These are phyloP conservation scores for Castanospermum australe DNA, from an alignment of 306 rosid genomes.

Conservation along the genomic window DNA sequence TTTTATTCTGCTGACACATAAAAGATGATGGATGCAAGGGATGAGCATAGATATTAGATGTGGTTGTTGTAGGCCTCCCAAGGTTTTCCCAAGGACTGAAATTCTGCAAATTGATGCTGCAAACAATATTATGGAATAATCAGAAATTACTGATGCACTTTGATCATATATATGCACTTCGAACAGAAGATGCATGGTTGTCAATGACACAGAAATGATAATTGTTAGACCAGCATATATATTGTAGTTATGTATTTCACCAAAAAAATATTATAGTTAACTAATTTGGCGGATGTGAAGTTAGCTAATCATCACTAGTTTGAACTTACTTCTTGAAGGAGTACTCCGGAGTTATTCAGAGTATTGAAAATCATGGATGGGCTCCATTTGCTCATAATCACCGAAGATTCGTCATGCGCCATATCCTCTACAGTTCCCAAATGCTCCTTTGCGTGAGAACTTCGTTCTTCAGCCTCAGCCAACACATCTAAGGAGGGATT, in stretches of 20 bases:
- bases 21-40: constrained; percentile 35
- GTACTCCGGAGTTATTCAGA: constrained; percentile 32
- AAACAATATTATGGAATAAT: constrained; percentile 18
- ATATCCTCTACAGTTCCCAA: constrained; percentile 17
- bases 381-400: constrained; percentile 57
- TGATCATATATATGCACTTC: background rate
- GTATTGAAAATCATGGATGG: constrained; percentile 50
- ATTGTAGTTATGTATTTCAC: background rate
- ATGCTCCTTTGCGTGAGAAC: constrained; percentile 38
- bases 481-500: constrained; percentile 34
- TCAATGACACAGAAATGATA: background rate
- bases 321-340: constrained; percentile 65
- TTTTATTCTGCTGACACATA: constrained; percentile 39
- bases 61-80: constrained; percentile 62
- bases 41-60: constrained; percentile 32
- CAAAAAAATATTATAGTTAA: too few relatives aligned
- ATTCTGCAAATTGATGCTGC: constrained; percentile 70
- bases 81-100: constrained; percentile 46
- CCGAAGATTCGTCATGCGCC: constrained; percentile 37
- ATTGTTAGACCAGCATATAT: background rate
- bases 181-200: background rate
- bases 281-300: background rate
- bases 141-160: constrained; percentile 6
- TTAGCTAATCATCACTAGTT: background rate
- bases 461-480: constrained; percentile 39